Base-by-base conservation (phyloP, 306 rosid genomes). In the Cicer arietinum region DNA sequence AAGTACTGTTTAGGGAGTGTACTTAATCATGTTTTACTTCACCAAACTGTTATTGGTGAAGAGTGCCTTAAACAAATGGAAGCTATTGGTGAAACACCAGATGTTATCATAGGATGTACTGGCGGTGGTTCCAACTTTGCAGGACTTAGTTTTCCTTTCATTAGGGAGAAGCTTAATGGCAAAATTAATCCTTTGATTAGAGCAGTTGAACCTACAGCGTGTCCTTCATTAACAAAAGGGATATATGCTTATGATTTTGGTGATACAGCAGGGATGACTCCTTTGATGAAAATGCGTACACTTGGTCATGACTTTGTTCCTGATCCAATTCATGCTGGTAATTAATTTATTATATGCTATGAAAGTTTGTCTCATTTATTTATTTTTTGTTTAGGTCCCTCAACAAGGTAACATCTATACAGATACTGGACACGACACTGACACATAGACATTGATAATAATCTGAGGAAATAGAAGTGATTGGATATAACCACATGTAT, bases 71-170 rank as follows among this genome's bases (percentile, higher is more conserved):
- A 91, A 63, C 98, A 94, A 88, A 86, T 94, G 98, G 96, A 87
- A 76, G 94, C 93, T 7, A 76, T 94, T 50, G 97, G 97, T 10
- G 98, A 91, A 87, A 90, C 85, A 6, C 97, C 98, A 0, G 96
- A 94, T 78, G 76, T 94, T 16, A 89, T 94, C 75, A 89, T 94
- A 57, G 97, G 97, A 16, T 94, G 98, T 50, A 91, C 96, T 0
- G 98, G 98, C 13, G 97, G 98, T 17, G 98, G 98, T 7, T 94
- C 97, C 57, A 94, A 94, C 75, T 94, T 94, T 78, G 98, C 91
- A 13, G 98, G 97, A 58, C 92, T 91, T 13, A 86, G 93, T 84
- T 94, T 94, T 72, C 98, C 98, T 1, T 94, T 91, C 86, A 78
- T 91, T 12, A 80, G 96, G 12, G 97, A 94, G 82, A 94, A 90